Evolutionary conservation across 2,329 filamentous ascomycete species (phyloP).

Genomic region (Alternaria brassicae): DNA sequence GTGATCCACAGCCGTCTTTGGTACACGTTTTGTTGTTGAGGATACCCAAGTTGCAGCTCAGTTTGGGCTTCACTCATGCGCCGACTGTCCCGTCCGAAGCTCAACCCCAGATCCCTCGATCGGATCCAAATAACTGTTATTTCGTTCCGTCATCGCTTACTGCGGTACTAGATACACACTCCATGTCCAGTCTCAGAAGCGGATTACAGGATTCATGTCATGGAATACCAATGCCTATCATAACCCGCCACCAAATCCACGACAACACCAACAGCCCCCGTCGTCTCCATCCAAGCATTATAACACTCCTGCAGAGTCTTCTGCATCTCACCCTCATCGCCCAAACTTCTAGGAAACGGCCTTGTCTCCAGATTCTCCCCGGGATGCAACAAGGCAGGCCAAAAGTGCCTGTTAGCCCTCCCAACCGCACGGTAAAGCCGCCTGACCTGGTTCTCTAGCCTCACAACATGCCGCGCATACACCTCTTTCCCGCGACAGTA

Average conservation of each 20-base stretch:
- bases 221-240: background rate
- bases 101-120: too few species aligned
- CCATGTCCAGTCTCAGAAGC: too few species aligned
- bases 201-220: too few species aligned
- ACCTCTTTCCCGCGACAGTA: too few species aligned
- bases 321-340: constrained; percentile 32
- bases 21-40: background rate
- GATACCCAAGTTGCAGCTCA: background rate
- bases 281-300: constrained; percentile 37
- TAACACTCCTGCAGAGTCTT: constrained; percentile 30
- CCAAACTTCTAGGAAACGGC: constrained; percentile 9
- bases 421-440: background rate
- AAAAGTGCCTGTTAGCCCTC: constrained; percentile 14
- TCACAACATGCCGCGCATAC: too few species aligned
- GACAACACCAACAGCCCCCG: constrained; percentile 34
- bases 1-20: background rate
- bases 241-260: background rate
- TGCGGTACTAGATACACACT: too few species aligned
- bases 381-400: constrained; percentile 15
- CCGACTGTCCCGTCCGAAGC: too few species aligned
- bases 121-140: too few species aligned
- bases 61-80: too few species aligned
- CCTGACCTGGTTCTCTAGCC: too few species aligned
- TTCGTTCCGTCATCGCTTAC: too few species aligned
- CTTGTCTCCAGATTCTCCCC: background rate